These are phyloP conservation scores for Clathrospora elynae DNA, from an alignment of 2,329 filamentous ascomycete genomes.

Conservation along the genomic window DNA sequence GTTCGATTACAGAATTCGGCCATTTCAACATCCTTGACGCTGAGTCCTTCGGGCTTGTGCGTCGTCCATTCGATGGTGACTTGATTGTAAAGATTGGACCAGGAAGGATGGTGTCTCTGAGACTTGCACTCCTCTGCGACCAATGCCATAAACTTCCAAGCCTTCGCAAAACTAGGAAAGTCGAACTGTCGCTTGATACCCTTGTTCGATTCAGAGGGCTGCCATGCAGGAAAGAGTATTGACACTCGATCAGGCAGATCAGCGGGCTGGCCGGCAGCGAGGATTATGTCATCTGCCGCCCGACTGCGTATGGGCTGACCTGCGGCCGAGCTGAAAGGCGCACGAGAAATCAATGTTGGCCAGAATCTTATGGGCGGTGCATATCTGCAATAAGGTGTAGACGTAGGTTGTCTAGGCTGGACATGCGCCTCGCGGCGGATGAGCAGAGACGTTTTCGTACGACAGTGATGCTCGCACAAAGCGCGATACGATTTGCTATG, in stretches of 20 bases:
- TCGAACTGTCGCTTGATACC: slow-evolving; percentile 35
- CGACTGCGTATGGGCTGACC: background rate
- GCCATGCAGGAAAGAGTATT: slow-evolving; percentile 33
- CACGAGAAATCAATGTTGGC: slow-evolving; percentile 7
- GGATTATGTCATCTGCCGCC: slow-evolving; percentile 26
- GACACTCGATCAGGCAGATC: slow-evolving; percentile 34
- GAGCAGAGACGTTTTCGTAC: slow-evolving; percentile 16
- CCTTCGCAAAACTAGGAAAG: slow-evolving; percentile 39
- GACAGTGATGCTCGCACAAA: slow-evolving; percentile 13
- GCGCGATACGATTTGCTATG: slow-evolving; percentile 15
- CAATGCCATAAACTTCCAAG: slow-evolving; percentile 42
- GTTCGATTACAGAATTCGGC: slow-evolving; percentile 42
- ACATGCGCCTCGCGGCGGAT: background rate
- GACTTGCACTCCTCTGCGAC: slow-evolving; percentile 44
- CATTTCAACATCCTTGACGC: slow-evolving; percentile 45
- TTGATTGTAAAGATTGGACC: slow-evolving; percentile 43
- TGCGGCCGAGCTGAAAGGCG: slow-evolving; percentile 2
- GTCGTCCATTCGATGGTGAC: slow-evolving; percentile 46
- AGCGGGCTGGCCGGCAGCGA: slow-evolving; percentile 35
- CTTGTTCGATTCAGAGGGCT: slow-evolving; percentile 28
- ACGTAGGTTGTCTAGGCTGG: background rate
- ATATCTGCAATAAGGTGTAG: background rate
- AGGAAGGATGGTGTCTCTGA: slow-evolving; percentile 42
- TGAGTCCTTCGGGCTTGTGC: slow-evolving; percentile 43
- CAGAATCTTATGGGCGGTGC: slow-evolving; percentile 12